Evolutionary conservation across 1,284 basidiomycete species (phyloP).

Genomic region (Amylostereum areolatum): DNA sequence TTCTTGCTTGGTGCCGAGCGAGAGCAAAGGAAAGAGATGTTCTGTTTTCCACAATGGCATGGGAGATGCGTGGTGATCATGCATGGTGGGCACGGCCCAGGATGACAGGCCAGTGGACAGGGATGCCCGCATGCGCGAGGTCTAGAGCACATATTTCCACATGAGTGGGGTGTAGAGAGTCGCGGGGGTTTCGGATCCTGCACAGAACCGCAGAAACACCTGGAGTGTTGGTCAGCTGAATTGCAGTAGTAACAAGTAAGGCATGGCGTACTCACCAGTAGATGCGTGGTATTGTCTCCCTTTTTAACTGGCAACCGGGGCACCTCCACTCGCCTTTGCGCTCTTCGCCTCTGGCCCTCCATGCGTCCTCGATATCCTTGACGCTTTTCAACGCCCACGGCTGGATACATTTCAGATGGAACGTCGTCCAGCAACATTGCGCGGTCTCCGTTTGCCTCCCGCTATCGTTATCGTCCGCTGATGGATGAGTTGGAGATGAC

Average conservation of each 20-base stretch:
- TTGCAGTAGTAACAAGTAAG: neutral
- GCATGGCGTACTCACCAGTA: conserved; percentile 50
- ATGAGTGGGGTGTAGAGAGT: conserved; percentile 80
- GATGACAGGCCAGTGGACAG: conserved; percentile 68
- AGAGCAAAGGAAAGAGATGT: conserved; percentile 61
- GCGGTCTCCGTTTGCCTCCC: conserved; percentile 21
- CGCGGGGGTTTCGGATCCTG: conserved; percentile 67
- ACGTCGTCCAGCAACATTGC: conserved; percentile 79
- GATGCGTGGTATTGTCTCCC: conserved; percentile 54
- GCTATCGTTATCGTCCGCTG: conserved; percentile 21
- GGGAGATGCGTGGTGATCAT: conserved; percentile 43
- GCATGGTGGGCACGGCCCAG: conserved; percentile 76
- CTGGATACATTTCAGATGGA: conserved; percentile 77
- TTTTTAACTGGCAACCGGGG: conserved; percentile 80
- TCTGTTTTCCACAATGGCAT: conserved; percentile 65
- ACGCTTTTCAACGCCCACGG: conserved; percentile 78
- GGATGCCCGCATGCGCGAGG: conserved; percentile 56
- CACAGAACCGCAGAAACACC: conserved; percentile 80
- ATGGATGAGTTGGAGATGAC: conserved; percentile 34
- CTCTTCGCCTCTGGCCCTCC: conserved; percentile 65
- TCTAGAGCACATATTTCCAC: conserved; percentile 73
- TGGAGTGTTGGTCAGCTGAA: conserved; percentile 18
- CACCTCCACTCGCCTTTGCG: conserved; percentile 77
- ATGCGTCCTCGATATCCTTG: conserved; percentile 71
- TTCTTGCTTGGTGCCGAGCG: conserved; percentile 28